A percentile compares a stretch with the other conserved stretches of the same genome.
These are phyloP conservation scores for Epichloe sibirici DNA, from an alignment of 2,329 filamentous ascomycete genomes.

Conservation along the genomic window DNA sequence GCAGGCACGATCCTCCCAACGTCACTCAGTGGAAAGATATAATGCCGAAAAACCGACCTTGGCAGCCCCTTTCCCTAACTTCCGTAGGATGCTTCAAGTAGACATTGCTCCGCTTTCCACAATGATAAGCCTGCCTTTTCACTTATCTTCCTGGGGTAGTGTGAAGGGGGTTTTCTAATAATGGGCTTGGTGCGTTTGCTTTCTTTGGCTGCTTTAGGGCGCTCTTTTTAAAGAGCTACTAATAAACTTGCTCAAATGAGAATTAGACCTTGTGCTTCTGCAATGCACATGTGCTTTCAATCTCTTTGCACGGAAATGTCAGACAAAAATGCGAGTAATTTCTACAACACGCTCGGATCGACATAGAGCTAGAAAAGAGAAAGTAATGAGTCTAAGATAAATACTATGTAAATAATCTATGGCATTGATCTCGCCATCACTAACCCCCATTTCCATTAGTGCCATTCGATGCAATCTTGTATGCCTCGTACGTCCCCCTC, in stretches of 20 bases:
- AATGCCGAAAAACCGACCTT: too few species aligned
- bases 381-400: constrained; percentile 6
- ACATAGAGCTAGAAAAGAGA: not conserved
- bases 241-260: too few species aligned
- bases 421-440: constrained; percentile 51
- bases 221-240: constrained; percentile 75
- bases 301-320: not conserved
- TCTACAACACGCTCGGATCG: too few species aligned
- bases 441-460: constrained; percentile 75
- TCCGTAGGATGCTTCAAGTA: too few species aligned
- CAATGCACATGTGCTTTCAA: not conserved
- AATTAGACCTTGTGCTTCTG: too few species aligned
- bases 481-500: too few species aligned
- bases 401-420: constrained; percentile 59
- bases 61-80: too few species aligned
- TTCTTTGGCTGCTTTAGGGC: constrained; percentile 80
- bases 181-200: constrained; percentile 76
- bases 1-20: too few species aligned
- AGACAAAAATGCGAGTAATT: not conserved
- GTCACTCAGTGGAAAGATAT: too few species aligned
- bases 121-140: too few species aligned
- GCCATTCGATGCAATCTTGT: constrained; percentile 59
- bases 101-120: too few species aligned
- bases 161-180: constrained; percentile 59
- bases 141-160: constrained; percentile 55